phyloP scores from a whole-genome alignment of 2,329 filamentous ascomycete species.

The Penicillium sp. region DNA sequence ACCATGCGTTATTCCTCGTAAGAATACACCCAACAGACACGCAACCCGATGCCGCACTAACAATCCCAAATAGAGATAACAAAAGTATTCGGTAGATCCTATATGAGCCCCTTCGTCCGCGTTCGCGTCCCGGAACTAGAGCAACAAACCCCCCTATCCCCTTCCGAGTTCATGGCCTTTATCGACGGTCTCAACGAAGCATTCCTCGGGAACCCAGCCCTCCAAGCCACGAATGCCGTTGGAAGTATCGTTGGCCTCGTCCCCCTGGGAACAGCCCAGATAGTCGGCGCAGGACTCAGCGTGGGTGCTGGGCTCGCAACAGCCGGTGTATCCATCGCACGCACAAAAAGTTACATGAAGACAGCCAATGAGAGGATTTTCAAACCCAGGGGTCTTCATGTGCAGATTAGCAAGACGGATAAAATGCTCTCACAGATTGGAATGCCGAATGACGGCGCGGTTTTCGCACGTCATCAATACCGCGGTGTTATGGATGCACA shows the following conservation, averaged over 20 bases:
- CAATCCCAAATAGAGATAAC: conserved; percentile 2
- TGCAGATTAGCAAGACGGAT: conserved; percentile 1
- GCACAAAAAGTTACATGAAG: conserved; percentile 30
- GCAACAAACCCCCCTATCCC: background rate
- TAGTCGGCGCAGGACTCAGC: conserved; percentile 17
- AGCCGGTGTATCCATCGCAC: conserved; percentile 19
- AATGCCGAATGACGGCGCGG: background rate
- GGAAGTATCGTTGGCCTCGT: conserved; percentile 1
- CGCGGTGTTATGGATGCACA: background rate
- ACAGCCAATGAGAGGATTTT: conserved; percentile 7
- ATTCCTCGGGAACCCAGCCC: conserved; percentile 5
- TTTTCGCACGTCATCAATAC: background rate
- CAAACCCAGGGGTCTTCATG: background rate
- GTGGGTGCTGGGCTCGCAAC: conserved; percentile 11
- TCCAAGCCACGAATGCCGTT: conserved; percentile 1
- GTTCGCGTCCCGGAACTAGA: conserved; percentile 12
- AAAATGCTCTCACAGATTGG: conserved; percentile 5
- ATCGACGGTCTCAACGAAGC: conserved; percentile 8
- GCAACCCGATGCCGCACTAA: background rate
- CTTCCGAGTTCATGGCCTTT: background rate
- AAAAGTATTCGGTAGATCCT: conserved; percentile 4
- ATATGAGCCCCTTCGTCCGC: conserved; percentile 16
- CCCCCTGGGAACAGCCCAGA: conserved; percentile 21
- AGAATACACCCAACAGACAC: background rate
- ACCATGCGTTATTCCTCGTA: conserved; percentile 7